Evolutionary conservation across 2,329 filamentous ascomycete genomes (phyloP).

Genomic region (Chalara sp.): DNA sequence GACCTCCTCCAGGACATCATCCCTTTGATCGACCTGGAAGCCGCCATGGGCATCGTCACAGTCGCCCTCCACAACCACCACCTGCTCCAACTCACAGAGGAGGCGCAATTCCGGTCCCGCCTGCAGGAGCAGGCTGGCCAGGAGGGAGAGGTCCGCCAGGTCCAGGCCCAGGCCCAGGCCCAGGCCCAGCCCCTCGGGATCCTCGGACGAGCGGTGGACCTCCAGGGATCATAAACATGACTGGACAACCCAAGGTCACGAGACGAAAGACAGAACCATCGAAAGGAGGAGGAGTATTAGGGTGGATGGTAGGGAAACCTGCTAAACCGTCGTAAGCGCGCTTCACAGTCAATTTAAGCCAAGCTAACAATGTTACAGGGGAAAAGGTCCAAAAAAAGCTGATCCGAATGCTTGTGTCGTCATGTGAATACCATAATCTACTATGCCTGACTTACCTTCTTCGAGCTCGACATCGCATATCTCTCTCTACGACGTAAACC

Average conservation of each 20-base stretch:
- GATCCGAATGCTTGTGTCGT: slow-evolving; percentile 14
- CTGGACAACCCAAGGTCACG: not conserved
- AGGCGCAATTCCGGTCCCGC: slow-evolving; percentile 1
- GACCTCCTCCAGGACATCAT: slow-evolving; percentile 12
- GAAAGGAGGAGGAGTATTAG: slow-evolving; percentile 15
- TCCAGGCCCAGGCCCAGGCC: slow-evolving; percentile 4
- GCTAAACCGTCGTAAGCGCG: slow-evolving; percentile 20
- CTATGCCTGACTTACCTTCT: not conserved
- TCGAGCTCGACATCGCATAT: not conserved
- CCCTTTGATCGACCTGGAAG: slow-evolving; percentile 8
- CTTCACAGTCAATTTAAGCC: not conserved
- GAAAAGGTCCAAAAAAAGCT: slow-evolving; percentile 23
- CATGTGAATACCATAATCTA: slow-evolving; percentile 15
- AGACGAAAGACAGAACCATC: slow-evolving; percentile 12
- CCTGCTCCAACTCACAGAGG: slow-evolving; percentile 6
- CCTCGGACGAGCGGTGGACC: slow-evolving; percentile 1
- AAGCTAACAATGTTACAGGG: not conserved
- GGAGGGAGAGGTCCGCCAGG: not conserved
- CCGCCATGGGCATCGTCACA: slow-evolving; percentile 3
- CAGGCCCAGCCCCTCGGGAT: slow-evolving; percentile 3
- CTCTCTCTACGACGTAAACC: not conserved
- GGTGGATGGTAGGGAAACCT: slow-evolving; percentile 22
- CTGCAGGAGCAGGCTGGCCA: not conserved
- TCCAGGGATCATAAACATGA: slow-evolving; percentile 11
- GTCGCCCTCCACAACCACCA: slow-evolving; percentile 3